Base-by-base conservation (phyloP, 441 rosid species). In the Gossypium aridum region DNA sequence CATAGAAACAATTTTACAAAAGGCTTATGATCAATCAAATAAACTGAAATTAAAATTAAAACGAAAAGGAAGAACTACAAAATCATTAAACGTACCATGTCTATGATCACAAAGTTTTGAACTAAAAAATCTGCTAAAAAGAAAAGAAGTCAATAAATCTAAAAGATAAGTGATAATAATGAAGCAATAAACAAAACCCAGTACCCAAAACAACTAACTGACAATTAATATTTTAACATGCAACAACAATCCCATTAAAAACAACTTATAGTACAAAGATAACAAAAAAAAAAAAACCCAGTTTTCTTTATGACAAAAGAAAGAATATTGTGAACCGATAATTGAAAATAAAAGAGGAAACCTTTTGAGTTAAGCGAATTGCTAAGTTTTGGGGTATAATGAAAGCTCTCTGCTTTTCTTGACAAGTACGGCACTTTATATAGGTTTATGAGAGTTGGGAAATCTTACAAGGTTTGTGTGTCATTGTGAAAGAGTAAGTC, bases 1-100 rank as follows among this genome's bases (percentile, higher is more conserved):
- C 72, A 70, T 17, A 53, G 64, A 79, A 64, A 69, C 68, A 85
- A 70, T 28, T 75, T 77, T 28, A 77, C 80, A 80, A 80, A 70
- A 61, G 56, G 57, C 72, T 75, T 70, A 54, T 26, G 64, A 20
- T 65, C 19, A 68, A 72, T 60, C 55, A 51, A 16, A 23, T 37
- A 20, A 8, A 72, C 54, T 19, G 64, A 60, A 65, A 47, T 49
- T 49, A 65, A 61, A 66, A 31, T 5, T 31, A 37, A 66, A 73
- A 72, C 60, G n/a, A 71, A n/a, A 71, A 57, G 13, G 37, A 70
- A 53, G 39, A 7, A 16, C 1, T 5, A 31, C 7, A 31, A 19
- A 64, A n/a, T 47, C 67, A 64, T 39, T 51, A 31, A 20, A 78
- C 81, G 77, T 72, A 82, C 87, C 87, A 16, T 54, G 57, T 16